phyloP scores from a whole-genome alignment of 805 yeast species.

The Tetrapisispora pingtungensis region DNA sequence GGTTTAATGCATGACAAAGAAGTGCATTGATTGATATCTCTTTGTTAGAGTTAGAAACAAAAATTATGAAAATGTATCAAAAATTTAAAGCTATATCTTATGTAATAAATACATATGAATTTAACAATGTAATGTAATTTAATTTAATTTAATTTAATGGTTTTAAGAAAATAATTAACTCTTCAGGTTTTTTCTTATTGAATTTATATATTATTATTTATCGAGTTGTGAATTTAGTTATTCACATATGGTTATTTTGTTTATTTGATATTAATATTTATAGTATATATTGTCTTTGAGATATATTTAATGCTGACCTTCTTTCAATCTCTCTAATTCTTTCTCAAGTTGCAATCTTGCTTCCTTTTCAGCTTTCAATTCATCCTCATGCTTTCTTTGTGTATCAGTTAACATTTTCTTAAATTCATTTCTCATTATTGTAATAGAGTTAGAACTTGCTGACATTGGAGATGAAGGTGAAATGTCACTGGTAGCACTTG shows the following conservation, averaged over 20 bases:
- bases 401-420: constrained; percentile 53
- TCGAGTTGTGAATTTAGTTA: no score
- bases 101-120: neutral
- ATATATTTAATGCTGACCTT: neutral
- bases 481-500: neutral
- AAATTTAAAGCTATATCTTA: neutral
- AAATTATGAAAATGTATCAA: no score
- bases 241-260: no score
- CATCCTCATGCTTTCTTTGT: constrained; percentile 51
- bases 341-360: constrained; percentile 38
- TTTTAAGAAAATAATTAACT: no score
- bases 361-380: constrained; percentile 46
- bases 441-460: constrained; percentile 31
- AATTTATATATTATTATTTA: no score
- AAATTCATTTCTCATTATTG: constrained; percentile 58
- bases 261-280: no score
- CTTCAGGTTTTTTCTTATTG: no score
- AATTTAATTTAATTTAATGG: no score
- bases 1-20: neutral
- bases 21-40: neutral
- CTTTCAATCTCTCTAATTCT: constrained; percentile 25
- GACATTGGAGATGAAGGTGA: constrained; percentile 5
- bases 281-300: neutral
- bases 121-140: neutral
- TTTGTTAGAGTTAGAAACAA: neutral